phyloP scores from a whole-genome alignment of 2,329 filamentous ascomycete species.

The Verticillium klebahnii region DNA sequence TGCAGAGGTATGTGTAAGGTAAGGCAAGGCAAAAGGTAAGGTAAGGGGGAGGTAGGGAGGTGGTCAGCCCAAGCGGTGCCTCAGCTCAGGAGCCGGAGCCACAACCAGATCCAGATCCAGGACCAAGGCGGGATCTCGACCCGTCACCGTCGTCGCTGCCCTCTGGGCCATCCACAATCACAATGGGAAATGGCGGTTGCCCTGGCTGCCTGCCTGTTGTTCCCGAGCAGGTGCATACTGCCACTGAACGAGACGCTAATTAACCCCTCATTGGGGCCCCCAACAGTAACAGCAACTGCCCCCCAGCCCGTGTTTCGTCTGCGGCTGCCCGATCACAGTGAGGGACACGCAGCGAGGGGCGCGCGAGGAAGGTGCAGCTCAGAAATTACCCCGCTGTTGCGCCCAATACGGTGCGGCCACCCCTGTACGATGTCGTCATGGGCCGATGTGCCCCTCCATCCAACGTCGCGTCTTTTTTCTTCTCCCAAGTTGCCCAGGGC shows the following conservation, averaged over 20 bases:
- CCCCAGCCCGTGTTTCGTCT: not conserved
- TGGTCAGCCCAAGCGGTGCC: not conserved
- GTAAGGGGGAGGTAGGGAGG: not conserved
- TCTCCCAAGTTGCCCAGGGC: not conserved
- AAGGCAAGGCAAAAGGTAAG: no score
- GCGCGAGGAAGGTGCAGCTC: not conserved
- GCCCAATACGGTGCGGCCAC: not conserved
- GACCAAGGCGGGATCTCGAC: not conserved
- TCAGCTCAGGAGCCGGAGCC: not conserved
- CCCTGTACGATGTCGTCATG: not conserved
- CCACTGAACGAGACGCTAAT: not conserved
- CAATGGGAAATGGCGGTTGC: not conserved
- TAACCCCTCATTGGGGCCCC: not conserved
- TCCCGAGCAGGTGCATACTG: not conserved
- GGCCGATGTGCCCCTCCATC: not conserved
- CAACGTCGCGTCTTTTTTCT: not conserved
- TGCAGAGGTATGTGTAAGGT: not conserved
- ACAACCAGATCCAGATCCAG: not conserved
- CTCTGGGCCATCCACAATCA: not conserved
- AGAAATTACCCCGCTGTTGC: not conserved
- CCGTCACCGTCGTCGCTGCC: not conserved
- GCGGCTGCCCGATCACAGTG: not conserved
- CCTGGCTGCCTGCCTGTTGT: not conserved
- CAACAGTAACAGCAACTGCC: not conserved
- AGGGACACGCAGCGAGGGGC: not conserved